Percentiles rank a stretch among this genome's conserved stretches.
These are phyloP conservation scores for Globisporangium lucens DNA, from an alignment of 352 stramenopile species.

Conservation along the genomic window DNA sequence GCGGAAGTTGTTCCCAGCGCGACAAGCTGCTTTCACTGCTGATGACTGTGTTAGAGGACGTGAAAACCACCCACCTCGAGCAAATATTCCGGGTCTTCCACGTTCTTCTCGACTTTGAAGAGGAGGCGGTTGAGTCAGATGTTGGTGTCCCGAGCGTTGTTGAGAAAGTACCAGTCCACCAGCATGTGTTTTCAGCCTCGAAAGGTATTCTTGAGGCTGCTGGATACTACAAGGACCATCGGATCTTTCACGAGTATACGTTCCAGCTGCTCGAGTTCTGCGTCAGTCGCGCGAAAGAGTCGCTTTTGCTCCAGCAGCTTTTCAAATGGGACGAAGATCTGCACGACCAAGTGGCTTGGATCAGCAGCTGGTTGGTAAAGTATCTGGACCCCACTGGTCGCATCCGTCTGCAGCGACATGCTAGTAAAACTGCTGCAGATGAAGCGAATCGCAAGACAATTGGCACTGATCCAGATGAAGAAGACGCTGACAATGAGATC, in stretches of 20 bases:
- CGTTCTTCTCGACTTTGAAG: conserved; percentile 33
- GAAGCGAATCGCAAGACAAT: neutral
- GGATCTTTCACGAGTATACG: conserved; percentile 38
- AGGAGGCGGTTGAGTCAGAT: neutral
- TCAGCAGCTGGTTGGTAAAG: conserved; percentile 40
- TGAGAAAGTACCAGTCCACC: conserved; percentile 24
- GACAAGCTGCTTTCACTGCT: conserved; percentile 54
- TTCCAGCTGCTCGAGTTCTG: conserved; percentile 57
- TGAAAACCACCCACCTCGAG: conserved; percentile 47
- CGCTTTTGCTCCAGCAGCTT: conserved; percentile 32
- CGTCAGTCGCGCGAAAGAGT: conserved; percentile 26
- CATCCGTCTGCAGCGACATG: conserved; percentile 12
- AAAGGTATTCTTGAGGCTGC: conserved; percentile 56
- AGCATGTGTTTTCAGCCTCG: conserved; percentile 53
- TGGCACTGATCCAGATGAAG: neutral
- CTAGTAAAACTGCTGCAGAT: neutral
- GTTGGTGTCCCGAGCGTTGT: neutral
- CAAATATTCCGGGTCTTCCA: conserved; percentile 42
- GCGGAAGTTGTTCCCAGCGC: conserved; percentile 19
- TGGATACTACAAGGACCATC: conserved; percentile 59
- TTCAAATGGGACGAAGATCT: conserved; percentile 36
- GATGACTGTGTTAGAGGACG: conserved; percentile 59
- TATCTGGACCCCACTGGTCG: conserved; percentile 39
- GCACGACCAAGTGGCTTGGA: conserved; percentile 35
- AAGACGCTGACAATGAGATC: neutral